Evolutionary conservation across 2,329 filamentous ascomycete species (phyloP).

Genomic region (Claviceps fusiformis): DNA sequence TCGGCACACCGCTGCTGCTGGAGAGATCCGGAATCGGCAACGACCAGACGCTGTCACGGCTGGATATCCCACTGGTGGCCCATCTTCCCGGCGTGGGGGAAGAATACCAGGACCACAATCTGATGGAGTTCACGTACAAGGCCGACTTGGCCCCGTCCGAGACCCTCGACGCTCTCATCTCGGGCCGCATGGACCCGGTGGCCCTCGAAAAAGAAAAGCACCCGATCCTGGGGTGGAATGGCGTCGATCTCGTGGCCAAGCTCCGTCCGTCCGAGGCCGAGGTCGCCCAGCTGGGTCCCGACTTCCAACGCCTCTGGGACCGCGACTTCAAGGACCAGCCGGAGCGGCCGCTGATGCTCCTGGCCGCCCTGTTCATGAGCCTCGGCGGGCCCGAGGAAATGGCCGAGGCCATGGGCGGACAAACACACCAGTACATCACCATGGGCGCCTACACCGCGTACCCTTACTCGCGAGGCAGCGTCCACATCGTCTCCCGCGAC

Average conservation of each 20-base stretch:
- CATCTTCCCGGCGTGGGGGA: slow-evolving; percentile 39
- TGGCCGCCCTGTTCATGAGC: slow-evolving; percentile 19
- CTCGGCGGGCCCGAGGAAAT: slow-evolving; percentile 3
- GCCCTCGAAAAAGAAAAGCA: slow-evolving; percentile 32
- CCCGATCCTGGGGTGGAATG: slow-evolving; percentile 42
- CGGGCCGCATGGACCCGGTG: slow-evolving; percentile 24
- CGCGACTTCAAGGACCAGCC: slow-evolving; percentile 30
- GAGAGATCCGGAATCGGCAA: slow-evolving; percentile 51
- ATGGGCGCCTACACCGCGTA: slow-evolving; percentile 41
- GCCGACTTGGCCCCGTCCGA: slow-evolving; percentile 17
- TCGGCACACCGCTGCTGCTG: slow-evolving; percentile 40
- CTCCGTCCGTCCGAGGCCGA: slow-evolving; percentile 40
- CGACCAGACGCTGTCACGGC: slow-evolving; percentile 30
- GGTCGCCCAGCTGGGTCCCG: slow-evolving; percentile 35
- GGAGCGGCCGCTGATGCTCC: slow-evolving; percentile 35
- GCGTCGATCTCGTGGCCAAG: slow-evolving; percentile 40
- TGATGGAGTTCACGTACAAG: slow-evolving; percentile 37
- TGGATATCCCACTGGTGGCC: slow-evolving; percentile 30
- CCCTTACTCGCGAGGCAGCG: slow-evolving; percentile 45
- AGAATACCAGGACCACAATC: slow-evolving; percentile 42
- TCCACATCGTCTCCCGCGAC: slow-evolving; percentile 40
- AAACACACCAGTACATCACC: slow-evolving; percentile 33
- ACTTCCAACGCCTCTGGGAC: slow-evolving; percentile 41
- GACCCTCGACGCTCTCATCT: slow-evolving; percentile 36
- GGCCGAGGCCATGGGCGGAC: neutral